Evolutionary conservation across 148 eudicot genomes (phyloP), one percentile per base, ranked within the genome.

Genomic region (Diospyros kaki): DNA sequence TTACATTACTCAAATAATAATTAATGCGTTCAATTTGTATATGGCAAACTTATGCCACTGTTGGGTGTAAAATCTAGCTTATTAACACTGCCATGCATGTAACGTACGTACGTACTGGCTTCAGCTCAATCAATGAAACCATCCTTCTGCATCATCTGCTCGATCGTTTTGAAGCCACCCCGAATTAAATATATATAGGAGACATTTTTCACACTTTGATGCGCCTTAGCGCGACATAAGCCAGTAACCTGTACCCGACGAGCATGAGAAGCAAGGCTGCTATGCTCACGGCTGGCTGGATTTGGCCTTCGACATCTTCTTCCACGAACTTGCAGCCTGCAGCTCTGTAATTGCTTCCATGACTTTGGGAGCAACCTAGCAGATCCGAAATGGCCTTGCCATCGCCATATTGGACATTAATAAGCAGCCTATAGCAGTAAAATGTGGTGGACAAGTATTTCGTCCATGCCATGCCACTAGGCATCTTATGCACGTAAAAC

Each of bases 401-500:
- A 1, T 75, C 85, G n/a, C 89, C 91, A n/a, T 92, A 94, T 70
- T 94, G 98, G 17, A 92, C 91, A 40, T 79, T 74, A 9, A 94
- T 89, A 17, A 94, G 81, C n/a, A 95, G 90, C 75, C 86, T 81
- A 46, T 90, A 95, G 44, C 82, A 77, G 72, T 90, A 90, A 64
- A 81, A 92, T 4, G 94, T 92, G 3, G 86, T 73, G 0, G 98
- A 95, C 0, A 80, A 75, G 40, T 92, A 95, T 81, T 89, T 90
- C 55, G 89, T 82, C 98, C 98, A 95, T 1, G 81, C 79, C 71
- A 92, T 73, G 55, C 84, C 89, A 11, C 69, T 17, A 0, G 98
- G 98, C 73, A 95, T 77, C 50, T 87, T 84, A 39, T 92, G 98
- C 69, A 95, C 99, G 4, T 92, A 95, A 74, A 79, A 95, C 56